Evolutionary conservation across 2,329 filamentous ascomycete species (phyloP), one percentile per base, ranked within the genome.

Genomic region (Penicillium sumatraense): DNA sequence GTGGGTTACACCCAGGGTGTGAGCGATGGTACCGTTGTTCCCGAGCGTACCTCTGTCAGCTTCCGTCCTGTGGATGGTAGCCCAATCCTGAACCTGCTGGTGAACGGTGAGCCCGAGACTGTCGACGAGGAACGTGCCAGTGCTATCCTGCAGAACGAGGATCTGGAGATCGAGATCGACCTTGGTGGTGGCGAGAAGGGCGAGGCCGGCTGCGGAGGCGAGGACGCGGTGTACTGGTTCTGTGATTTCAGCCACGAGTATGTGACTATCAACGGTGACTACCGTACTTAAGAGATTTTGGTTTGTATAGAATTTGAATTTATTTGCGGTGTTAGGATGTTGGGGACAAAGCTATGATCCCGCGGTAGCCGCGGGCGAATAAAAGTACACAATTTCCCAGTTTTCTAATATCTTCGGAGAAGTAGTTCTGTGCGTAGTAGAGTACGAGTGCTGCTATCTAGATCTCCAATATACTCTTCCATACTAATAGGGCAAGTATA

Each of bases 1-100:
- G 92, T 93, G 4, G 95, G 95, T 3, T 98, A 98, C 72, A 80
- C 84, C 0, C 81, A 82, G 56, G 74, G 74, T 64, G 73, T 83
- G 65, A 76, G 51, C 29, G 63, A 68, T 1, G 74, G 72, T 0
- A 75, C 75, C 9, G 77, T 88, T 18, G 72, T 82, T 1, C 84
- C 84, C 1, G 73, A 79, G 47, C 77, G 78, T 44, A 87, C 84
- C 7, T 84, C 80, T 59, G 85, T 88, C 6, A 83, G 80, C 62
- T 88, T 88, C 69, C 75, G 85, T 8, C 85, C 86, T 1, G 75
- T 79, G 0, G 82, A 86, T 60, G 84, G 82, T 0, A 83, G 80
- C 51, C 77, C 78, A 44, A 78, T 83, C 56, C 68, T 88, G 61
- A 83, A 83, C 66, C 65, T 88, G 51, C 70, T 88, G 31, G 81